Base-by-base conservation (phyloP, 306 rosid genomes). In the Luffa aegyptiaca region DNA sequence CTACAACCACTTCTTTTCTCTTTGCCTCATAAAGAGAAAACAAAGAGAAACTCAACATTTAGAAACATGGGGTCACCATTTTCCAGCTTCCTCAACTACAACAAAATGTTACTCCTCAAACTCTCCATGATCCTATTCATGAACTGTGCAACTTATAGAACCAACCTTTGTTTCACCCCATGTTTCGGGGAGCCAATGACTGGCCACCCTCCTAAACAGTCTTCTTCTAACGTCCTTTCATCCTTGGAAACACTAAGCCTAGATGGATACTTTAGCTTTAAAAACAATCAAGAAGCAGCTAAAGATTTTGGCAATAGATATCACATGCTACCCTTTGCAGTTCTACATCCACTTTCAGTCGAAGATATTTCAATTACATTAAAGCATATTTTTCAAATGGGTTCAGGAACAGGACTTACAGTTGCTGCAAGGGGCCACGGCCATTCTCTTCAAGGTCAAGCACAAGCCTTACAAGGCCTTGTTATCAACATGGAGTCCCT, bases 401-500 rank as follows among this genome's bases (percentile, higher is more conserved):
- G 93, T 46, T 82, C 88, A 55, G 80, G 77, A 64, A 88, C 95
- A 7, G 90, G 84, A 76, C 69, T 95, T 11, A 95, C 94, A 21
- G 77, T 95, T 71, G 97, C 90, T 44, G 98, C 98, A 46, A 92
- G 97, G 84, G 98, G 98, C 80, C 97, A 91, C 66, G 97, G 92
- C 49, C 98, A 92, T 84, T 95, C 97, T 41, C 82, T 93, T 17
- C 93, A 85, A 55, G 98, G 97, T 26, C 98, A 95, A 76, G 87
- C 97, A 57, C 98, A 92, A 75, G 89, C 90, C 53, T 86, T 88
- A 36, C 82, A 65, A 71, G 98, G 98, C 8, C 18, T 95, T 39
- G 97, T 95, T 14, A 89, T 95, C 35, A 87, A 85, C 82, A 92
- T 95, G 98, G 93, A 89, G 81, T 91, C 97, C 3, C 89, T 95